Evolutionary conservation across 352 stramenopile species (phyloP), one percentile per base, ranked within the genome.

Genomic region (Globisporangium canariense): DNA sequence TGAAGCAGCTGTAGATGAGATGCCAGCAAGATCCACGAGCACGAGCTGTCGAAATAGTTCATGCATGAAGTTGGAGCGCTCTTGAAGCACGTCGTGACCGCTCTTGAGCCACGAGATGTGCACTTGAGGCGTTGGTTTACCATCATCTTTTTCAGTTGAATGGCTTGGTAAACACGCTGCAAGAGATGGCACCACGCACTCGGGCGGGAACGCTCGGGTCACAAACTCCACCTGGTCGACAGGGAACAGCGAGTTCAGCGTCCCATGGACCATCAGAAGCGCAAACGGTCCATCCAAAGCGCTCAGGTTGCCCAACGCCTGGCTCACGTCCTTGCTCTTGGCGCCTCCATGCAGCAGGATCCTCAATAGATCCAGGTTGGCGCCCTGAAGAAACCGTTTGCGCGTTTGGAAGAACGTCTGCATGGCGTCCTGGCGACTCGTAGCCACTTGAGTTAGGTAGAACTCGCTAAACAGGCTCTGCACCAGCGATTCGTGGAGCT

Each of bases 51-150:
- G 66, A 38, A 91, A 74, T 11, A 92, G 73, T 8, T 86, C 71
- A 47, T 81, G 73, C 36, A 90, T 66, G 60, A 83, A 92, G 1
- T 58, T 58, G 4, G 71, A 8, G 2, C 83, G 77, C 61, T 94
- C 85, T 64, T 94, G 83, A 5, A 88, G 41, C 8, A 92, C 5
- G 47, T 94, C 82, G 58, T 94, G 80, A 0, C 85, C 85, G 49
- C 79, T 79, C 66, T 92, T 92, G 56, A 94, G 77, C 85, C 85
- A 94, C 22, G 81, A 77, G 0, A 88, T 60, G 49, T 89, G 76
- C 32, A 88, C 34, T n/a, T 59, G 60, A 50, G 65, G 46, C 10
- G 16, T 53, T 55, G 11, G 6, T 1, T 9, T 30, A n/a, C 30
- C 16, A 28, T 4, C 43, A 11, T 30, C 7, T 28, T 34, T 10